Conservation (phyloP, 2,329 filamentous ascomycete species). For the Lecanicillium sp. region DNA sequence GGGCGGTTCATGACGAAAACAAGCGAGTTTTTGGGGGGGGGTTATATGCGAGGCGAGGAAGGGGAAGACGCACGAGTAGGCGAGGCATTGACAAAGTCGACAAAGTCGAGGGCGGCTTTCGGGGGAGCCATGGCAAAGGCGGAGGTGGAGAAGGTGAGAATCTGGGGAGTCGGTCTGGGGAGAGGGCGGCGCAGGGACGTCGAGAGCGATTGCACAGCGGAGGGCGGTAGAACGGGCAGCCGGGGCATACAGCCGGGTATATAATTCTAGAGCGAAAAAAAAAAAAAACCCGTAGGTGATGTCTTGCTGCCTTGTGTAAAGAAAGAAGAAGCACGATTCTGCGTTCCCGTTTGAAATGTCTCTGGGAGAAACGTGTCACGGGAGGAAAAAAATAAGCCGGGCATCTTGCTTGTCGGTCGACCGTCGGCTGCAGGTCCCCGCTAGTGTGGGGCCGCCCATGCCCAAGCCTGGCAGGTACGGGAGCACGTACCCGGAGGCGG, state of each 20-base stretch:
- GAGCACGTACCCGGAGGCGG: background rate
- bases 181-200: background rate
- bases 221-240: background rate
- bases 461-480: constrained; percentile 6
- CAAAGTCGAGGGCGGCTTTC: constrained; percentile 68
- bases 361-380: background rate
- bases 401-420: constrained; percentile 5
- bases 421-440: constrained; percentile 1
- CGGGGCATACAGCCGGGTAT: background rate
- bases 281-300: background rate
- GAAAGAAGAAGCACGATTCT: background rate
- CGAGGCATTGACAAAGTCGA: constrained; percentile 90
- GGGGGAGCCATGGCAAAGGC: constrained; percentile 44
- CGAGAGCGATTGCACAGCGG: background rate
- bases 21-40: too few relatives aligned
- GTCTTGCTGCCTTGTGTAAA: too few relatives aligned
- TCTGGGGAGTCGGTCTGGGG: constrained; percentile 1
- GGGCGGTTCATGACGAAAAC: too few relatives aligned
- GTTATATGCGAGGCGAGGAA: constrained; percentile 11
- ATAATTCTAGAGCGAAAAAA: background rate
- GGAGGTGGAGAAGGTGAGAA: constrained; percentile 24
- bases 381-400: background rate
- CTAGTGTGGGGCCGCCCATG: background rate
- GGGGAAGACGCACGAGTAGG: constrained; percentile 66
- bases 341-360: background rate